Evolutionary conservation across 2,329 filamentous ascomycete genomes (phyloP), one percentile per base, ranked within the genome.

Genomic region (Trichoderma sp.): DNA sequence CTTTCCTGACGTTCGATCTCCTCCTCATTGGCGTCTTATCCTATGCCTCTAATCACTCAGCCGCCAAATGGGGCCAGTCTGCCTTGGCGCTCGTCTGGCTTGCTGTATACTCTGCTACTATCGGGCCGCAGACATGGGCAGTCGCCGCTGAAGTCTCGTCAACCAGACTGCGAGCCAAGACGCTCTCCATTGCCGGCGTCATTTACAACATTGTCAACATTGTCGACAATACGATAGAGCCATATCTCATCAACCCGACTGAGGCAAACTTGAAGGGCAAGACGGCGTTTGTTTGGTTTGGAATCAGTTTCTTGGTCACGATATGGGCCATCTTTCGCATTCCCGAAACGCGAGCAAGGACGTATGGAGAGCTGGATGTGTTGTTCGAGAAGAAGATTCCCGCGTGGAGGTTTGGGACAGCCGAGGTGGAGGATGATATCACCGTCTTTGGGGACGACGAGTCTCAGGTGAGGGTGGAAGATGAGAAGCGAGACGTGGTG

Each of bases 241-340:
- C 77, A 13, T 78, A 78, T 52, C 72, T 79, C 1, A 74, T 80
- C 69, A 80, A 80, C 68, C 77, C 79, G 4, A 75, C 72, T 2
- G 74, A 73, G 13, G 70, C 70, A 58, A 77, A 83, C 68, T 77
- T 79, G 72, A 75, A 69, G 77, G 80, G 75, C 6, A 73, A 74
- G 63, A 74, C 73, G 51, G 84, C 69, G 2, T 68, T 70, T 60
- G 69, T 70, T 30, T 70, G 69, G 69, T 70, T 70, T 6, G 69
- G 59, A 3, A 59, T 70, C 43, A 68, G 69, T 6, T 60, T 70
- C n/a, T 32, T 70, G 59, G 58, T 70, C 16, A 70, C 74, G 2
- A 14, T 68, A 16, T 77, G 74, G 75, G 73, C 72, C 0, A 73
- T 70, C 26, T 75, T 76, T 55, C 70, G 74, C 1, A 69, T 76